Base-by-base conservation (phyloP, 2,329 filamentous ascomycete species). In the Dothideomycetidae sp. region DNA sequence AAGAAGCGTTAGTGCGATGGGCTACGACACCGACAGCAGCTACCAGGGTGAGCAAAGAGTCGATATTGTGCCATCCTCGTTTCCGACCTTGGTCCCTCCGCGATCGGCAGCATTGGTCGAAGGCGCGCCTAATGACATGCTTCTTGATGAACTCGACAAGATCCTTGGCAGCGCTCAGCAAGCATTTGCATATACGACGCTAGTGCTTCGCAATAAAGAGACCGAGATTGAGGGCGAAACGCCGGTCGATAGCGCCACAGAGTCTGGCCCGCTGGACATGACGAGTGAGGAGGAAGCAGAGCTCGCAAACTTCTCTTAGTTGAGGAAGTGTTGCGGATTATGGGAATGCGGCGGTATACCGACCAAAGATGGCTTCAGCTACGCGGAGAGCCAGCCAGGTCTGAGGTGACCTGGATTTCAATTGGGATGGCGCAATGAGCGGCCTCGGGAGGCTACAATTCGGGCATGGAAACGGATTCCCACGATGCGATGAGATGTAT, bases 71-170 rank as follows among this genome's bases (percentile, higher is more conserved):
- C 36, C 36, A 3, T 31, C 31, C 15, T 47, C 46, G 5, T 55
- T 57, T 17, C 54, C 53, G 9, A 36, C 39, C 3, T 42, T 49
- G 4, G 39, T 45, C 2, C 46, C 50, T 10, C 53, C 54, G 11
- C 48, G 53, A 26, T 49, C 52, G 5, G 46, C 47, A 10, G 47
- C 50, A 5, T 41, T 58, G 9, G 41, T 39, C 4, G 53, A 58
- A 33, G 45, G 48, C n/a, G 50, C 50, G 5, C 48, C 53, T 40
- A 41, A 46, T 5, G 39, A 44, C 4, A 14, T 54, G 3, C 33
- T 57, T 29, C 43, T 47, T 12, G 43, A 44, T 5, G 55, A 58
- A 44, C 36, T 55, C 5, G 47, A 46, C 14, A 50, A 51, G 7
- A 37, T 51, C 32, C 42, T 57, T 17, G 47, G 47, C 13, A 51